Percentiles rank a stretch among this genome's conserved stretches.
These are phyloP conservation scores for Adansonia digitata DNA, from an alignment of 345 rosid species.

Conservation along the genomic window DNA sequence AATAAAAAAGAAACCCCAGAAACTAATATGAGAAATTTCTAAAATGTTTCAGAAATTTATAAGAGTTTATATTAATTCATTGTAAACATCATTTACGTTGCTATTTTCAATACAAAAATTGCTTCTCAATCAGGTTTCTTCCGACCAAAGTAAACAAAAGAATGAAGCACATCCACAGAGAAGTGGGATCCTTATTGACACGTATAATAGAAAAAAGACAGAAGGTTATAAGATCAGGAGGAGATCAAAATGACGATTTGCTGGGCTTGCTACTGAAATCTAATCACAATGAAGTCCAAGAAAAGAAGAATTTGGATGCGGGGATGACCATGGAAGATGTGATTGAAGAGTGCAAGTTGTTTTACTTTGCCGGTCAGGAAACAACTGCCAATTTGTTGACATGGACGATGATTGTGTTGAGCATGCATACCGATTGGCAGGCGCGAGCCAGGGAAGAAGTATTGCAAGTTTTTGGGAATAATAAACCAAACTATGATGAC, in stretches of 20 bases:
- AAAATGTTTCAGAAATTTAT: no score
- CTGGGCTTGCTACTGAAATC: slow-evolving; percentile 36
- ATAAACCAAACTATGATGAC: slow-evolving; percentile 23
- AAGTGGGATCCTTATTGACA: slow-evolving; percentile 5
- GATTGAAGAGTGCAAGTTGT: slow-evolving; percentile 49
- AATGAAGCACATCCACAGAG: slow-evolving; percentile 19
- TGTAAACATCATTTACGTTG: no score
- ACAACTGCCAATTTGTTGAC: slow-evolving; percentile 45
- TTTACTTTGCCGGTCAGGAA: slow-evolving; percentile 59
- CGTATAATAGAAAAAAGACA: slow-evolving; percentile 17
- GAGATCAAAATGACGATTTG: slow-evolving; percentile 26
- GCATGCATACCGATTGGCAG: slow-evolving; percentile 59
- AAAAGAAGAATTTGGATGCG: neutral
- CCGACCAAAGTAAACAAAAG: slow-evolving; percentile 16
- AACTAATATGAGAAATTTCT: no score
- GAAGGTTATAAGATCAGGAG: slow-evolving; percentile 14
- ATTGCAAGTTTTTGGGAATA: slow-evolving; percentile 24
- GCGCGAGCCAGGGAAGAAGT: slow-evolving; percentile 50
- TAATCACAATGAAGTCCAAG: slow-evolving; percentile 15
- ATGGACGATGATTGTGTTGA: slow-evolving; percentile 43
- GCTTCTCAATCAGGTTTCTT: slow-evolving; percentile 10
- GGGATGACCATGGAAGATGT: slow-evolving; percentile 38
- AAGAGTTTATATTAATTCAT: no score
- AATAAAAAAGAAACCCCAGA: no score
- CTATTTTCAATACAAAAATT: neutral